A percentile compares a stretch with the other conserved stretches of the same genome.
Evolutionary conservation across 1,139 yeast species (phyloP).

Genomic region (Hyphopichia burtonii): DNA sequence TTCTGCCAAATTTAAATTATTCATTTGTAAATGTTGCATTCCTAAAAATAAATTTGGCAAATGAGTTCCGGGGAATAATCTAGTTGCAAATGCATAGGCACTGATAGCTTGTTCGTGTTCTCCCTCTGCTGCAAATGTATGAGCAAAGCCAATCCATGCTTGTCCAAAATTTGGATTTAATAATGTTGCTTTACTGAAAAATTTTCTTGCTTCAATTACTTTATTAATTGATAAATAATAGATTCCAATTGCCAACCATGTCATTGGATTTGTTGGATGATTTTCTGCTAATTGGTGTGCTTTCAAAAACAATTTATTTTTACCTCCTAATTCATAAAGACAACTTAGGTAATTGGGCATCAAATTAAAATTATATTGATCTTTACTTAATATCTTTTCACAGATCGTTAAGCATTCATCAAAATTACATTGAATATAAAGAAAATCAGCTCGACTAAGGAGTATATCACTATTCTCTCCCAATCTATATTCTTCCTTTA

Average conservation of each 20-base stretch:
- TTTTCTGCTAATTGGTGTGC: constrained; percentile 87
- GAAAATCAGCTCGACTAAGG: constrained; percentile 66
- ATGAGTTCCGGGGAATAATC: constrained; percentile 93
- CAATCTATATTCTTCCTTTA: constrained; percentile 71
- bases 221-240: constrained; percentile 79
- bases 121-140: constrained; percentile 95
- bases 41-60: constrained; percentile 88
- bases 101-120: constrained; percentile 98
- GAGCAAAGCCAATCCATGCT: constrained; percentile 99
- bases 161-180: constrained; percentile 89
- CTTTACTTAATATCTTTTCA: constrained; percentile 59
- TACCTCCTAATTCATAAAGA: constrained; percentile 79
- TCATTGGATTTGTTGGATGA: constrained; percentile 77
- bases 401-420: constrained; percentile 75
- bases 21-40: constrained; percentile 92
- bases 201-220: constrained; percentile 79
- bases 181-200: constrained; percentile 86
- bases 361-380: constrained; percentile 69
- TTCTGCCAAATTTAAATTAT: constrained; percentile 77
- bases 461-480: constrained; percentile 69
- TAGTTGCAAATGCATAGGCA: constrained; percentile 94
- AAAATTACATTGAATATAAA: constrained; percentile 77
- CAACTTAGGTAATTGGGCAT: constrained; percentile 83
- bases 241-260: constrained; percentile 93
- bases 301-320: constrained; percentile 73